Percentiles rank a stretch among this genome's conserved stretches.
Conservation (phyloP, 2,329 filamentous ascomycete genomes). For the Beauveria sp. region DNA sequence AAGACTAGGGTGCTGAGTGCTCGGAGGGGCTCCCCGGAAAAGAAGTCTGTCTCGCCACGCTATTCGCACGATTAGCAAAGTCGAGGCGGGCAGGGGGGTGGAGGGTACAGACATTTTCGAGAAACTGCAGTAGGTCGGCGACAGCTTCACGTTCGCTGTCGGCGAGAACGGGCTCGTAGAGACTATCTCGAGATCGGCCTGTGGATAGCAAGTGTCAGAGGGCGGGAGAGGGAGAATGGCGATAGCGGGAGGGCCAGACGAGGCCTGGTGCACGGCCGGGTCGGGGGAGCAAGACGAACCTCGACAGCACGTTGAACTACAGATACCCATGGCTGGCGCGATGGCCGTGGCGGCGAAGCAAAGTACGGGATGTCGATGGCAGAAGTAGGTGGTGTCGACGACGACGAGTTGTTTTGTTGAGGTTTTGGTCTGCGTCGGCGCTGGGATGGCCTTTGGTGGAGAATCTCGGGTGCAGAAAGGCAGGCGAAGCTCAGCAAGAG, state of each 20-base stretch:
- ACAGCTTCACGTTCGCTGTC: conserved; percentile 97
- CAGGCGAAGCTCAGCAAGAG: conserved; percentile 5
- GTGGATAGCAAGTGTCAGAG: conserved; percentile 11
- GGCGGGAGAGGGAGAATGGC: background rate
- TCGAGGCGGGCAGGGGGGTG: background rate
- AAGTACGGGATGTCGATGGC: conserved; percentile 5
- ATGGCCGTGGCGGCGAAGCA: conserved; percentile 12
- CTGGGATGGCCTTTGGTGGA: conserved; percentile 1
- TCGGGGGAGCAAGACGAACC: conserved; percentile 20
- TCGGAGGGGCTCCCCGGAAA: conserved; percentile 87
- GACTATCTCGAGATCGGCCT: conserved; percentile 72
- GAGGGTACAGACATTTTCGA: conserved; percentile 72
- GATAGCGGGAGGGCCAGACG: background rate
- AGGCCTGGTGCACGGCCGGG: background rate
- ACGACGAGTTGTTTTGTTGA: conserved; percentile 9
- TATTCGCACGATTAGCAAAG: conserved; percentile 32
- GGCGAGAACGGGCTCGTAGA: conserved; percentile 81
- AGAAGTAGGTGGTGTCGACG: background rate
- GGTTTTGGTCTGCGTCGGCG: conserved; percentile 5
- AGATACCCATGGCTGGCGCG: conserved; percentile 48
- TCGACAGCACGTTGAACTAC: conserved; percentile 53
- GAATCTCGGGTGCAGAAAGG: conserved; percentile 7
- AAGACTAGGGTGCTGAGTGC: conserved; percentile 94
- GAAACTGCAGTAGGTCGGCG: conserved; percentile 86
- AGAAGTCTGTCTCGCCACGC: conserved; percentile 97